Conservation (phyloP, 225 moss, liverwort and hornwort genomes). For the Sphagnum contortum region DNA sequence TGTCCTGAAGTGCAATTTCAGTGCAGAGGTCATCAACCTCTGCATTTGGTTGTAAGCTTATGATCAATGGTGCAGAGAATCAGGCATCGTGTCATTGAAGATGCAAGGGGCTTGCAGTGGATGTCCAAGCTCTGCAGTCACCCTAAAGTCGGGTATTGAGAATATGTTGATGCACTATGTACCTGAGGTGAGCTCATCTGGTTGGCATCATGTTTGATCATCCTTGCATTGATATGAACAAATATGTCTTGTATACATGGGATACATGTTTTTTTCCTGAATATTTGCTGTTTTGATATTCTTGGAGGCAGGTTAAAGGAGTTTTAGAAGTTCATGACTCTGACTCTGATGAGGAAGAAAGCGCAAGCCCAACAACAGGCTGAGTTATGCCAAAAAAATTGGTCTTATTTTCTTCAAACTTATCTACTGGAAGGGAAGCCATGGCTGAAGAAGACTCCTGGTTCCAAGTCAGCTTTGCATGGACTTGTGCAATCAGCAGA, state of each 20-base stretch:
- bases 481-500: too few relatives aligned
- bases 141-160: slow-evolving; percentile 93
- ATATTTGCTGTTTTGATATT: not conserved
- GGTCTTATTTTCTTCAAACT: too few relatives aligned
- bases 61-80: slow-evolving; percentile 26
- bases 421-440: too few relatives aligned
- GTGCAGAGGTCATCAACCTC: too few relatives aligned
- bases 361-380: slow-evolving; percentile 44
- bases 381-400: slow-evolving; percentile 2
- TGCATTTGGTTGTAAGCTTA: too few relatives aligned
- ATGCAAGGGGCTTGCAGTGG: slow-evolving; percentile 99
- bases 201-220: not conserved
- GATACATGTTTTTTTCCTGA: not conserved
- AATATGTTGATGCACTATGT: slow-evolving; percentile 99
- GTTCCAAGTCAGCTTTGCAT: too few relatives aligned
- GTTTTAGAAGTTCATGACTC: slow-evolving; percentile 73
- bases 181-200: slow-evolving; percentile 43
- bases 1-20: too few relatives aligned
- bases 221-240: not conserved
- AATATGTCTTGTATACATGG: not conserved
- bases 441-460: too few relatives aligned
- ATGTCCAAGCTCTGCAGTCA: slow-evolving; percentile 93
- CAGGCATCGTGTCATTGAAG: slow-evolving; percentile 79
- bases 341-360: slow-evolving; percentile 65
- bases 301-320: slow-evolving; percentile 52